Evolutionary conservation across 192 early-diverging fungal species (phyloP).

Genomic region (Podila epigama): DNA sequence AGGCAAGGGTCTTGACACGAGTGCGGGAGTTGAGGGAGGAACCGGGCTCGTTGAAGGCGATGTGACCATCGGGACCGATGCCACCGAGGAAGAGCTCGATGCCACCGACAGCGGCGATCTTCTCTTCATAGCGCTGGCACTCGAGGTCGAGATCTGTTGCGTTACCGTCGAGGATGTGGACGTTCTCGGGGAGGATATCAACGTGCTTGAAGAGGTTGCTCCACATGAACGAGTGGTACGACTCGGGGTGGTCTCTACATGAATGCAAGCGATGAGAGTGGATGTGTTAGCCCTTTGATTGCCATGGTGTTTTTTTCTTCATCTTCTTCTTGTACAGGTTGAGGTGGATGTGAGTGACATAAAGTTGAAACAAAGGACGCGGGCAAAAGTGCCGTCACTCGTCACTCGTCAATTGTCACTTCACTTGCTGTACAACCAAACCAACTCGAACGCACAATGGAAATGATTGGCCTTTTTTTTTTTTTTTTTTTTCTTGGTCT

Average conservation of each 20-base stretch:
- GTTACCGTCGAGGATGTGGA: slow-evolving; percentile 88
- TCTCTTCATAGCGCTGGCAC: slow-evolving; percentile 81
- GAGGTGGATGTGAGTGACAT: too few relatives aligned
- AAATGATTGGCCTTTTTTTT: too few relatives aligned
- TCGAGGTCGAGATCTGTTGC: slow-evolving; percentile 81
- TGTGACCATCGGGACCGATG: slow-evolving; percentile 92
- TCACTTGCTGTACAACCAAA: too few relatives aligned
- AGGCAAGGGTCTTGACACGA: slow-evolving; percentile 86
- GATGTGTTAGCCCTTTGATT: background rate
- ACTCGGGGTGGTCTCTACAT: slow-evolving; percentile 80
- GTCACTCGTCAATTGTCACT: too few relatives aligned
- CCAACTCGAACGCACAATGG: too few relatives aligned
- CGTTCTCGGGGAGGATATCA: slow-evolving; percentile 82
- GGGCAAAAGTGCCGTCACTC: too few relatives aligned
- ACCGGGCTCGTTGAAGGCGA: slow-evolving; percentile 92
- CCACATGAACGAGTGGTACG: slow-evolving; percentile 94
- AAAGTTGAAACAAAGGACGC: too few relatives aligned
- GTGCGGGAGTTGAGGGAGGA: slow-evolving; percentile 83
- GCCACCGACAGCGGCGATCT: slow-evolving; percentile 80
- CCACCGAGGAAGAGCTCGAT: slow-evolving; percentile 91
- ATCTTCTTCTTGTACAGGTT: too few relatives aligned
- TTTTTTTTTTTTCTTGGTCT: too few relatives aligned
- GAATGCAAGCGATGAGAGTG: background rate
- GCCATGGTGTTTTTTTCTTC: too few relatives aligned
- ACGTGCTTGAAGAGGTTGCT: slow-evolving; percentile 89